A percentile compares a stretch with the other conserved stretches of the same genome.
These are phyloP conservation scores for Laburnicola sp. DNA, from an alignment of 2,329 filamentous ascomycete genomes.

Conservation along the genomic window DNA sequence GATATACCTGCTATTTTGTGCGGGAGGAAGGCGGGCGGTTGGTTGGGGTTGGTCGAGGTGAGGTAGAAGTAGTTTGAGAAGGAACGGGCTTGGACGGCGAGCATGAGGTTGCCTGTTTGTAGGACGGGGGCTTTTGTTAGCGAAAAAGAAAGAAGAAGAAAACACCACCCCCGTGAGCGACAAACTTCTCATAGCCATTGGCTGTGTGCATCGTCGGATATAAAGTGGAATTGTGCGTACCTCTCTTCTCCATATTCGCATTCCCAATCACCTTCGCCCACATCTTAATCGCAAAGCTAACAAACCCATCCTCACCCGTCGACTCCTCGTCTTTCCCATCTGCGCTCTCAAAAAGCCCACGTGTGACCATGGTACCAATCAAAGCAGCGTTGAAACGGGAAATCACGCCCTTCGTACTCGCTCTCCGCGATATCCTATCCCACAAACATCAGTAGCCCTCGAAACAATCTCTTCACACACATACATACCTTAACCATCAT, in stretches of 20 bases:
- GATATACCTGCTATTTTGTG: conserved; percentile 74
- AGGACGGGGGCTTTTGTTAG: not conserved
- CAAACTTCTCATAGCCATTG: not conserved
- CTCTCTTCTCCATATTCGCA: conserved; percentile 73
- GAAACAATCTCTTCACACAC: not conserved
- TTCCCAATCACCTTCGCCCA: conserved; percentile 84
- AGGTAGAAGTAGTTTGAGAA: conserved; percentile 84
- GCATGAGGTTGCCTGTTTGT: conserved; percentile 71
- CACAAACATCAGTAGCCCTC: not conserved
- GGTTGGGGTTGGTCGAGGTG: conserved; percentile 66
- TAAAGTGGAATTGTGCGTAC: conserved; percentile 15
- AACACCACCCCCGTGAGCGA: too few relatives aligned
- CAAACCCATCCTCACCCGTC: conserved; percentile 87
- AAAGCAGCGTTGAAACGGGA: conserved; percentile 80
- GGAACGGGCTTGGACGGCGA: conserved; percentile 74
- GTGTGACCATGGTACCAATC: conserved; percentile 96
- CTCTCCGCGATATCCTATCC: conserved; percentile 75
- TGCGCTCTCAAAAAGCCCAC: conserved; percentile 71
- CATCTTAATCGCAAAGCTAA: conserved; percentile 86
- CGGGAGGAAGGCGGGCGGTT: conserved; percentile 75
- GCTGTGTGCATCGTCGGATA: not conserved
- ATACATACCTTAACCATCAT: conserved; percentile 65
- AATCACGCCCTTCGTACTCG: conserved; percentile 63
- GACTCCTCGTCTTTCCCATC: conserved; percentile 88
- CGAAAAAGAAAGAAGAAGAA: not conserved